Evolutionary conservation across 805 yeast species (phyloP).

Genomic region (Candida boidinii): DNA sequence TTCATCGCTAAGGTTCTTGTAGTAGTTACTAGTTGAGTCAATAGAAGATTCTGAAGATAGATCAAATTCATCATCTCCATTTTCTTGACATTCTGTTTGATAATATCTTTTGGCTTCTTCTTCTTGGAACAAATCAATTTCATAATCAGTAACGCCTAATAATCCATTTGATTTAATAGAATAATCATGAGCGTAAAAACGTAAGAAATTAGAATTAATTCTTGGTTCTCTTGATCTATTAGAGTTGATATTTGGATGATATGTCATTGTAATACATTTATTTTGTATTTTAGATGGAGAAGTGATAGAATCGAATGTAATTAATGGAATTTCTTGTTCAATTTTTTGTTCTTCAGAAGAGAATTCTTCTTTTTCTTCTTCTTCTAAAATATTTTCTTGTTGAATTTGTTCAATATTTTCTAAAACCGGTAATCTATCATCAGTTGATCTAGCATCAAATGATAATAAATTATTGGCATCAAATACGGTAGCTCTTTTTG

Average conservation of each 20-base stretch:
- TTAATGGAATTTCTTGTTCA: not conserved
- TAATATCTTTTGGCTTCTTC: constrained; percentile 7
- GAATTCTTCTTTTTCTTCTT: no score
- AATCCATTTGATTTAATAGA: constrained; percentile 26
- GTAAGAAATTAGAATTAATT: constrained; percentile 39
- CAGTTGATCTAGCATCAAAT: constrained; percentile 5
- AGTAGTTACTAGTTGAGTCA: no score
- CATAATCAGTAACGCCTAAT: constrained; percentile 24
- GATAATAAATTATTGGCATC: constrained; percentile 1
- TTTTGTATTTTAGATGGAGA: not conserved
- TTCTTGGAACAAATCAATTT: constrained; percentile 23
- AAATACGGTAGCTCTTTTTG: not conserved
- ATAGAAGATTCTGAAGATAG: no score
- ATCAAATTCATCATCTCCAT: not conserved
- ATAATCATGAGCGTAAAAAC: constrained; percentile 41
- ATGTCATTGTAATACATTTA: not conserved
- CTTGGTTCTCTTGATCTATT: constrained; percentile 33
- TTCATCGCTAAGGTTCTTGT: no score
- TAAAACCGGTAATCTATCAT: constrained; percentile 2
- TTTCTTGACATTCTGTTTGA: constrained; percentile 1
- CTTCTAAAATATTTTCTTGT: not conserved
- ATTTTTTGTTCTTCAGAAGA: not conserved
- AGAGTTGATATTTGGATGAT: not conserved
- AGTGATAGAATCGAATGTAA: not conserved
- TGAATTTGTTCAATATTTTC: not conserved